These are phyloP conservation scores for Sporothrix phasma DNA, from an alignment of 2,329 filamentous ascomycete genomes.

Conservation along the genomic window DNA sequence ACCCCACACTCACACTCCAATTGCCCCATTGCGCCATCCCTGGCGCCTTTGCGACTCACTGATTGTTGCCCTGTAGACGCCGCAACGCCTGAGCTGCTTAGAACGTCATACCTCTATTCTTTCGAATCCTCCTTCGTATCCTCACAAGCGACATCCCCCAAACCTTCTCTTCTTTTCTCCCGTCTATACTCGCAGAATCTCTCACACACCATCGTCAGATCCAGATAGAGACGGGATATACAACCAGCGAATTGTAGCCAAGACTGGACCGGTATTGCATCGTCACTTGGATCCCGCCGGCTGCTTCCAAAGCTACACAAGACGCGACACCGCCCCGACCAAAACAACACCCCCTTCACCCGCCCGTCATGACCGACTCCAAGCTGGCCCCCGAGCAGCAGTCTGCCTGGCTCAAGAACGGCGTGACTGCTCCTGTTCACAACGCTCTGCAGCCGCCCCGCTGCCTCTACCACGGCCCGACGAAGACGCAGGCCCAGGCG, in stretches of 20 bases:
- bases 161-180: not conserved
- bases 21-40: constrained; percentile 13
- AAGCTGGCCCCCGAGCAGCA: not conserved
- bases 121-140: not conserved
- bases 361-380: not conserved
- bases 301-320: not conserved
- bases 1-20: constrained; percentile 6
- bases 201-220: not conserved
- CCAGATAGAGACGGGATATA: not conserved
- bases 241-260: not conserved
- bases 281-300: not conserved
- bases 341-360: not conserved
- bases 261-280: not conserved
- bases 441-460: not conserved
- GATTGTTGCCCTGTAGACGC: not conserved
- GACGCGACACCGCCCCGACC: not conserved
- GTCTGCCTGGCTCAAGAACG: not conserved
- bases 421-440: not conserved
- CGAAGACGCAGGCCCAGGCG: constrained; percentile 30
- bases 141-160: not conserved
- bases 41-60: constrained; percentile 5
- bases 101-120: not conserved
- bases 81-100: not conserved
- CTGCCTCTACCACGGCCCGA: not conserved
- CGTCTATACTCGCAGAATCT: not conserved